Conservation (phyloP, 352 stramenopile species). For the Pythium aristosporum region DNA sequence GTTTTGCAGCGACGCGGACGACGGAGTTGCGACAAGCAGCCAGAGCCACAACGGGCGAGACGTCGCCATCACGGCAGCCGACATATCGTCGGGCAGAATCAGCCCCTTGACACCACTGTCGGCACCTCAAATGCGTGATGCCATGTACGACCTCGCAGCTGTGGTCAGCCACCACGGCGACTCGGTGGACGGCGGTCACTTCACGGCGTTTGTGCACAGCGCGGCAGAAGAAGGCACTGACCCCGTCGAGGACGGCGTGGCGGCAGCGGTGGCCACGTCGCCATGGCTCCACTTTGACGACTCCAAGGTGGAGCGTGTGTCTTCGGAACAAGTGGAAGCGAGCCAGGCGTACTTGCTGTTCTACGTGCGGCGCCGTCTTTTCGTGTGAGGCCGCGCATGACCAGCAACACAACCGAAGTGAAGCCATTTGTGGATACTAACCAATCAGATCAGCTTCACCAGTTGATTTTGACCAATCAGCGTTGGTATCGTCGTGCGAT, state of each 20-base stretch:
- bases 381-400: constrained; percentile 11
- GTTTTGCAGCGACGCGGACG: constrained; percentile 37
- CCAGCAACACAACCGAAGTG: not conserved
- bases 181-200: constrained; percentile 67
- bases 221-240: constrained; percentile 14
- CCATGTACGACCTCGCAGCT: constrained; percentile 61
- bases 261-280: not conserved
- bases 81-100: not conserved
- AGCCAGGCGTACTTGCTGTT: constrained; percentile 62
- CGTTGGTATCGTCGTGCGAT: not conserved
- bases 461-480: not conserved
- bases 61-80: not conserved
- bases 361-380: constrained; percentile 37
- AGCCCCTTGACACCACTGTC: constrained; percentile 17
- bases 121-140: constrained; percentile 22
- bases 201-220: constrained; percentile 53
- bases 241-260: not conserved
- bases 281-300: constrained; percentile 73
- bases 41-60: constrained; percentile 18
- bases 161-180: constrained; percentile 73
- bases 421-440: constrained; percentile 3
- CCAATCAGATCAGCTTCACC: not conserved
- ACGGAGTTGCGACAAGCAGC: constrained; percentile 19
- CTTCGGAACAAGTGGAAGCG: constrained; percentile 35
- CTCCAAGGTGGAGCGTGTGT: constrained; percentile 37